Percentiles rank a stretch among this genome's conserved stretches.
phyloP scores from a whole-genome alignment of 805 yeast species.

The Kodamaea neixiangensis region DNA sequence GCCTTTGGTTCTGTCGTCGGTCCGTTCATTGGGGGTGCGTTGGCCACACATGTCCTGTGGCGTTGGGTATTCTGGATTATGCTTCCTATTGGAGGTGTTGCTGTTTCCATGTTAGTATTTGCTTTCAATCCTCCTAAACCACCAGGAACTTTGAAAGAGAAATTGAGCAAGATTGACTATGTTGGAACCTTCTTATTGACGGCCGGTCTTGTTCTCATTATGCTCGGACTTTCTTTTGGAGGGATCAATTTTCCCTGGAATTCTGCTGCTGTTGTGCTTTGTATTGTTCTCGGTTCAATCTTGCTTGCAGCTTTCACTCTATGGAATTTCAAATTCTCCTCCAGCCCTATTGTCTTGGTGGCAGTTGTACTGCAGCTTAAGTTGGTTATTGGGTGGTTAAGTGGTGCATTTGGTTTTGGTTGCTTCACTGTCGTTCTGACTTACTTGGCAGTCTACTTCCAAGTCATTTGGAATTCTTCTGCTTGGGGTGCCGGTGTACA shows the following conservation, averaged over 20 bases:
- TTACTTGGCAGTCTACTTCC: constrained; percentile 40
- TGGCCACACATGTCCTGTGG: constrained; percentile 61
- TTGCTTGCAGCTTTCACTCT: constrained; percentile 33
- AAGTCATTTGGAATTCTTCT: constrained; percentile 33
- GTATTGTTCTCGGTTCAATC: constrained; percentile 50
- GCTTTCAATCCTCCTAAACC: constrained; percentile 51
- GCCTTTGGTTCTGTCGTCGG: constrained; percentile 57
- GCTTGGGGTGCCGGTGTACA: constrained; percentile 41
- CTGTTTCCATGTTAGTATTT: constrained; percentile 37
- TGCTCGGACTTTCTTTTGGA: constrained; percentile 56
- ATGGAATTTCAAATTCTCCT: constrained; percentile 45
- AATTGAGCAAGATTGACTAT: constrained; percentile 48
- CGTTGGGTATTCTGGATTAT: constrained; percentile 77
- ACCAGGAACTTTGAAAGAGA: constrained; percentile 35
- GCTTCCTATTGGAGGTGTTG: constrained; percentile 62
- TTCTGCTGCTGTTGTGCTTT: constrained; percentile 51
- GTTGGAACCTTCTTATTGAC: constrained; percentile 48
- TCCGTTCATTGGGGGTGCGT: constrained; percentile 67
- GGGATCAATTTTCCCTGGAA: constrained; percentile 54
- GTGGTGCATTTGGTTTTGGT: constrained; percentile 35
- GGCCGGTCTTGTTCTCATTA: constrained; percentile 44
- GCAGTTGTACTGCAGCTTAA: constrained; percentile 38
- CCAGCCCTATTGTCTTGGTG: constrained; percentile 46
- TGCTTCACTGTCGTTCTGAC: constrained; percentile 41
- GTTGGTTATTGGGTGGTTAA: constrained; percentile 40